Base-by-base conservation (phyloP, 2,329 filamentous ascomycete species). In the Talaromyces sp. region DNA sequence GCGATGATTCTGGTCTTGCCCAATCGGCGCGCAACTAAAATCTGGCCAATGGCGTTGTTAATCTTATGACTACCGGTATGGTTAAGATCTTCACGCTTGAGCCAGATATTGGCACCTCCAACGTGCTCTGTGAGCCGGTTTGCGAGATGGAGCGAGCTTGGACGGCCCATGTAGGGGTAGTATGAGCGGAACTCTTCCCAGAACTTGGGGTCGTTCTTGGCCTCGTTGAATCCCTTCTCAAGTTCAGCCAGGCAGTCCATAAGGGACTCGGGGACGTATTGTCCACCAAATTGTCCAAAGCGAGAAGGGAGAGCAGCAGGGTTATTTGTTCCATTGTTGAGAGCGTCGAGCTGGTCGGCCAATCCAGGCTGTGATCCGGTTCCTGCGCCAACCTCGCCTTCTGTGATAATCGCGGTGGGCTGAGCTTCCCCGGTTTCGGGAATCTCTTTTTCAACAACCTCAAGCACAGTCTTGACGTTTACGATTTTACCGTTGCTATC, bases 1-100 rank as follows among this genome's bases (percentile, higher is more conserved):
- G 94, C 94, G 68, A 99, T 99, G 69, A 99, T 97, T 74, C 92
- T 89, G 6, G 88, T 97, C 84, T 99, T 99, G 56, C 94, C 94
- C 54, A 99, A 79, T 63, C 91, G 83, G 68, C 84, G 84, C 1
- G 94, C 94, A 43, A 99, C 80, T 14, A 99, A 84, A 54, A 97
- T 87, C 76, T 99, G 94, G 2, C 94, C 94, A 9, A 99, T 81
- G 0, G 94, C 94, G 70, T 99, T 99, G 82, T 99, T 99, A 82
- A 99, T 97, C 84, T 99, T 99, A 83, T 99, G 94, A 64, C 90
- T 95, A 66, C 94, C 94, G 9, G 94, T 97, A 75, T 99, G 94
- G 78, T 97, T 97, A 60, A 97, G 81, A 74, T 99, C 94, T 78
- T 99, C 94, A 68, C 94, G 87, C 84, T 99, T 99, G 67, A 99